Evolutionary conservation across 441 rosid species (phyloP), one percentile per base, ranked within the genome.

Genomic region (Rhodomyrtus psidioides): DNA sequence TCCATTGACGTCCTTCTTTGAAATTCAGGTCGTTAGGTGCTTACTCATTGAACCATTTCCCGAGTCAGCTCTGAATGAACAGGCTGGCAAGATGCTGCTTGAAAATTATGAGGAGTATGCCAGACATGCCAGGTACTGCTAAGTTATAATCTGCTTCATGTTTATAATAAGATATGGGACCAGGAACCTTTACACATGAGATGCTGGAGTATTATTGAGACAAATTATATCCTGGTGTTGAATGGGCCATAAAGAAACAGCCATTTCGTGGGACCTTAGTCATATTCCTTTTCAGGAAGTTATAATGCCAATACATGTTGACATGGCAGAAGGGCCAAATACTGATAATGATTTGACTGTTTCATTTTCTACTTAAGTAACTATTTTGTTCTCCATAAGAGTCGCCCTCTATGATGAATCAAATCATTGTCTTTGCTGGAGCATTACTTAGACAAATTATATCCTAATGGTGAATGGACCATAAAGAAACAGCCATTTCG

Each of bases 61-160:
- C 26, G 99, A 96, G 89, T 97, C 98, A 49, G 98, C 99, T 84
- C 85, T 97, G 90, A 97, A 97, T 86, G 99, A 97, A 91, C 98
- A 95, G 89, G 99, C 99, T 74, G 97, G 98, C 84, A 97, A 95
- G 92, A 93, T 97, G 98, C 93, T 97, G 81, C 96, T 96, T 88
- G 99, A 97, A 88, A 94, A 97, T 92, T 97, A 97, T 87, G 98
- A 96, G 54, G 98, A 95, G 91, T 97, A 96, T 91, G 98, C 99
- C 28, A 93, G 93, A 87, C 97, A 93, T 95, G 99, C 99, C 86
- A 95, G 97, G 99, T 97, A 79, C 91, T 57, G 17, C 51, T 59
- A 24, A 83, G 74, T 84, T 86, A 82, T 83, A 75, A 57, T 76
- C 83, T 75, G 46, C 34, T 28, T 46, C 44, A 24, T 55, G 57